Evolutionary conservation across 768 basidiomycete species (phyloP), one percentile per base, ranked within the genome.

Genomic region (Rhizopogon sp.): DNA sequence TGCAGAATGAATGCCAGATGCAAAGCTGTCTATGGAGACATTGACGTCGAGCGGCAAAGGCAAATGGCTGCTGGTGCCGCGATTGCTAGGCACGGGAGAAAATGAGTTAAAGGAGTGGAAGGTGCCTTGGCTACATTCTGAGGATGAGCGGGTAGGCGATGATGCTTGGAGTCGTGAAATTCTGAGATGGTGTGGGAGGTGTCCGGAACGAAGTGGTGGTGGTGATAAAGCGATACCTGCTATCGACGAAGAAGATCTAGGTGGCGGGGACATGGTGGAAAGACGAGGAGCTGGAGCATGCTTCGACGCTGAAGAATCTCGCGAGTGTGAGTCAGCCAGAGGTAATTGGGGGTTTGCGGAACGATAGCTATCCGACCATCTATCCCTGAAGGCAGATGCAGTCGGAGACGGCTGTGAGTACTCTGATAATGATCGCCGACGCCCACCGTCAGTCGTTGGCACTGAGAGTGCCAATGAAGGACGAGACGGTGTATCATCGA

Each of bases 311-410:
- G 61, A 60, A 14, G 70, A 59, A 58, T 62, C 55, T 65, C 59
- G 50, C 66, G 59, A 59, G 41, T 50, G 31, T 13, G 55, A 43
- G 43, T 54, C 65, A 50, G 25, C 33, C 10, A 37, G 57, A 39
- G 43, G 60, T 43, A 46, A 56, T 16, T 61, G 70, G 42, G 66
- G 69, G 17, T 55, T 42, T 2, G 62, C 61, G 28, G 68, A 70
- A 47, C 70, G 70, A 53, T 71, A 70, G 39, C 68, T 63, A 6
- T 70, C 65, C 1, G 70, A 72, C 62, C 60, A 66, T 51, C 69
- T 80, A 60, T 88, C 87, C 28, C 82, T 80, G 70, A 91, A 91
- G n/a, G 85, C 87, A n/a, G 88, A 90, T 6, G 78, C 83, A 3
- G 88, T 87, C 1, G 88, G 89, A 9, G 88, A 90, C 5, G 80